Conservation (phyloP, 208 protist genomes). For the Trypanosoma melophagium region DNA sequence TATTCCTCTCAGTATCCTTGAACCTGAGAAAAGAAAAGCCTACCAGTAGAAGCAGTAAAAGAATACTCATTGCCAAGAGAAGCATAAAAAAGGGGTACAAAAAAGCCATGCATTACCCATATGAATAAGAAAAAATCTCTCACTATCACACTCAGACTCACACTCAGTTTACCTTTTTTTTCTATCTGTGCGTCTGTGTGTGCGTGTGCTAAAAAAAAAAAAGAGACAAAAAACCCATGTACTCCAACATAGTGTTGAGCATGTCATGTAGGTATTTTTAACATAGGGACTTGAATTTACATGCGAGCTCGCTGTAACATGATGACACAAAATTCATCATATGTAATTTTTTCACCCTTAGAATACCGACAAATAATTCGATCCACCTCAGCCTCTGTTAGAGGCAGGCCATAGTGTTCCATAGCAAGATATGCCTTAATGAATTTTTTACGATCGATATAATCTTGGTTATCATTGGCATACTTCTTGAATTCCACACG, state of each 20-base stretch:
- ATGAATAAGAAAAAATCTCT: conserved; percentile 7
- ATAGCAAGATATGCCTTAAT: conserved; percentile 68
- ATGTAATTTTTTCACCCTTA: conserved; percentile 51
- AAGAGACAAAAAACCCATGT: neutral
- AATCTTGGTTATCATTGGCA: conserved; percentile 52
- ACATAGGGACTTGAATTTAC: conserved; percentile 28
- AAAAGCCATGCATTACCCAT: neutral
- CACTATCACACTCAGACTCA: no score
- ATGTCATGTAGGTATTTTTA: neutral
- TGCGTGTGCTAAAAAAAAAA: neutral
- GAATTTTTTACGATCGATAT: conserved; percentile 73
- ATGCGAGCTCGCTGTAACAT: conserved; percentile 85
- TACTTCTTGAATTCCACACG: conserved; percentile 58
- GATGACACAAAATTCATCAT: conserved; percentile 82
- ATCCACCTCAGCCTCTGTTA: conserved; percentile 50
- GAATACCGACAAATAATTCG: conserved; percentile 55
- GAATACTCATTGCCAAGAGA: neutral
- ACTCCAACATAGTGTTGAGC: neutral
- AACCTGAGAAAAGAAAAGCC: no score
- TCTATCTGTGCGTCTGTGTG: no score
- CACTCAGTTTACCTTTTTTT: no score
- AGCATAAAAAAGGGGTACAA: conserved; percentile 16
- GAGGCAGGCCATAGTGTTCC: conserved; percentile 79
- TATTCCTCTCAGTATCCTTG: no score
- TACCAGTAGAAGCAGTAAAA: no score